Percentiles rank a stretch among this genome's conserved stretches.
Evolutionary conservation across 768 basidiomycete species (phyloP).

Genomic region (Amanita fuliginea): DNA sequence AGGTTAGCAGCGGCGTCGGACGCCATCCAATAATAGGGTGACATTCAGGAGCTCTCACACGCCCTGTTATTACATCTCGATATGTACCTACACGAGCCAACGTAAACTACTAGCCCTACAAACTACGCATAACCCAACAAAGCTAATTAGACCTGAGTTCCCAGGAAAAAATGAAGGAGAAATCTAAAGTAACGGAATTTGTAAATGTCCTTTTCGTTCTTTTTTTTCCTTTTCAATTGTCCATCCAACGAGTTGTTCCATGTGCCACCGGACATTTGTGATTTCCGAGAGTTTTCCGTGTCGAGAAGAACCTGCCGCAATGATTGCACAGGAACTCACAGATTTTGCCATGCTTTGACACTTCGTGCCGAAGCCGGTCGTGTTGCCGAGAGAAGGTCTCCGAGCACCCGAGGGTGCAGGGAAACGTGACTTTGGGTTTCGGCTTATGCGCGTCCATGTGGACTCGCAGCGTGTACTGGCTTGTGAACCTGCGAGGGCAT

Average conservation of each 20-base stretch:
- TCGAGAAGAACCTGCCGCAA: slow-evolving; percentile 44
- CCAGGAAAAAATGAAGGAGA: neutral
- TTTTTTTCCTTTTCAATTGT: neutral
- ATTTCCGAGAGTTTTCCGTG: slow-evolving; percentile 39
- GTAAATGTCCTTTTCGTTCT: too few species aligned
- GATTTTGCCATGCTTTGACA: slow-evolving; percentile 44
- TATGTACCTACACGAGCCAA: slow-evolving; percentile 5
- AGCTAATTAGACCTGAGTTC: neutral
- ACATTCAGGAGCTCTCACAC: neutral
- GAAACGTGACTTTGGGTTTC: slow-evolving; percentile 35
- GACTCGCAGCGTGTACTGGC: slow-evolving; percentile 42
- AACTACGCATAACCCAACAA: neutral
- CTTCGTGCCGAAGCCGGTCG: slow-evolving; percentile 46
- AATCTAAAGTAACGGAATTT: neutral
- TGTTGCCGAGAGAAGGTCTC: slow-evolving; percentile 48
- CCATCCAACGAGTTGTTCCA: slow-evolving; percentile 29
- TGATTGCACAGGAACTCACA: slow-evolving; percentile 43
- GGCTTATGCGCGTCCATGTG: slow-evolving; percentile 47
- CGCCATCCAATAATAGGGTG: too few species aligned
- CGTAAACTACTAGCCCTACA: neutral
- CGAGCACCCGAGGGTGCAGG: slow-evolving; percentile 42
- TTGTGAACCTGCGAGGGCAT: slow-evolving; percentile 39
- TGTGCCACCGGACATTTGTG: slow-evolving; percentile 46
- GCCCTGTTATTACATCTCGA: neutral
- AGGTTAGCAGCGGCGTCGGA: too few species aligned